Conservation (phyloP, 768 basidiomycete genomes). For the Xerocomellus chrysenteron region DNA sequence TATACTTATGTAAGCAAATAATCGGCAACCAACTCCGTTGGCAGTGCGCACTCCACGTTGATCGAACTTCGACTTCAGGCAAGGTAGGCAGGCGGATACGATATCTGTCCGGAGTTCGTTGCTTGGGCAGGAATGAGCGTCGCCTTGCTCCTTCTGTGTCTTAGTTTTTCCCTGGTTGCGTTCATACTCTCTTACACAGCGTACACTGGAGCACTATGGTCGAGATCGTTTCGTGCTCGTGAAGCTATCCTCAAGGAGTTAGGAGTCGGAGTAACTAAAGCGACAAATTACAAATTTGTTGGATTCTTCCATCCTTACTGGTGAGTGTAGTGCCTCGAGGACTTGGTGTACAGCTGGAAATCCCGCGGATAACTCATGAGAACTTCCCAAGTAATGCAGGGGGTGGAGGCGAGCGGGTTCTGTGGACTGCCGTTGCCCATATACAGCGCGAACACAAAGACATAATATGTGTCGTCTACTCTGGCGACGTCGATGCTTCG, state of each 20-base stretch:
- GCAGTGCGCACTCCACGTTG: constrained; percentile 2
- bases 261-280: not conserved
- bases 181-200: constrained; percentile 20
- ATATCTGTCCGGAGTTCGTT: not conserved
- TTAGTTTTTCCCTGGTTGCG: constrained; percentile 7
- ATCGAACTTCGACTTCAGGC: not conserved
- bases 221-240: constrained; percentile 21
- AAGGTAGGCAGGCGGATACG: not conserved
- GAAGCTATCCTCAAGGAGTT: constrained; percentile 22
- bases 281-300: constrained; percentile 42
- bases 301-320: constrained; percentile 98
- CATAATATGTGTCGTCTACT: constrained; percentile 79
- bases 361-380: constrained; percentile 32
- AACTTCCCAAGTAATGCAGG: constrained; percentile 77
- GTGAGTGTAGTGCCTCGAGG: constrained; percentile 42
- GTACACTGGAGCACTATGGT: constrained; percentile 25
- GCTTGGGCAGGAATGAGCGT: constrained; percentile 11
- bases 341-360: not conserved
- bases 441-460: constrained; percentile 68
- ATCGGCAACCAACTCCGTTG: not conserved
- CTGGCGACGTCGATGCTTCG: constrained; percentile 77
- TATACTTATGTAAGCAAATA: constrained; percentile 10
- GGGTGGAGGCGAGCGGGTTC: constrained; percentile 92
- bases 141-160: constrained; percentile 14
- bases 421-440: constrained; percentile 86